Evolutionary conservation across 768 basidiomycete genomes (phyloP).

Genomic region (Mycena maculata): DNA sequence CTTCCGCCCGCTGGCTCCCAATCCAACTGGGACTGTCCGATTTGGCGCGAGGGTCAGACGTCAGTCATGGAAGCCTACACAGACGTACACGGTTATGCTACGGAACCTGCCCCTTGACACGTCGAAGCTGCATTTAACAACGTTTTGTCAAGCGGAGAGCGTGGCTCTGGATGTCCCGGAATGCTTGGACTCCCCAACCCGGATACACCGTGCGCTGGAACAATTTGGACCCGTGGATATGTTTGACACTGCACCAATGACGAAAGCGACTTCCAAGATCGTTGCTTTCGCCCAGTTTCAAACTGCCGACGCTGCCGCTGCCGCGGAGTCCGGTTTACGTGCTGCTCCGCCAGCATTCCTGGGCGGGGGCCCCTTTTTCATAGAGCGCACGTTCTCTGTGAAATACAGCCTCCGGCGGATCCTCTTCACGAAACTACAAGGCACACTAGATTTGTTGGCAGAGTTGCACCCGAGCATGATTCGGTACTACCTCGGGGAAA

Average conservation of each 20-base stretch:
- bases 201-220: conserved; percentile 50
- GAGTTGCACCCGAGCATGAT: conserved; percentile 48
- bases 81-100: conserved; percentile 16
- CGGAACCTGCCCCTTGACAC: conserved; percentile 36
- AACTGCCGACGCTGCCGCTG: conserved; percentile 47
- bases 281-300: conserved; percentile 58
- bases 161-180: conserved; percentile 43
- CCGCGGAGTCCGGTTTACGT: conserved; percentile 45
- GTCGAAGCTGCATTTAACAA: conserved; percentile 55
- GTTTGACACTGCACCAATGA: conserved; percentile 54
- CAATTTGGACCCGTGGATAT: conserved; percentile 51
- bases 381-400: conserved; percentile 54
- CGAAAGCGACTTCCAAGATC: conserved; percentile 45
- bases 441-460: conserved; percentile 50
- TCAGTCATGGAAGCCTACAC: too few relatives aligned
- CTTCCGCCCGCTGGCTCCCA: neutral
- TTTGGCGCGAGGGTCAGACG: too few relatives aligned
- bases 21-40: neutral
- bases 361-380: conserved; percentile 48
- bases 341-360: conserved; percentile 50
- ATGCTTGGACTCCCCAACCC: conserved; percentile 39
- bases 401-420: conserved; percentile 50
- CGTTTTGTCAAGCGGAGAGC: conserved; percentile 53
- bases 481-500: conserved; percentile 42
- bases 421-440: conserved; percentile 49